Evolutionary conservation across 1,284 basidiomycete species (phyloP).

Genomic region (Boletus sp.): DNA sequence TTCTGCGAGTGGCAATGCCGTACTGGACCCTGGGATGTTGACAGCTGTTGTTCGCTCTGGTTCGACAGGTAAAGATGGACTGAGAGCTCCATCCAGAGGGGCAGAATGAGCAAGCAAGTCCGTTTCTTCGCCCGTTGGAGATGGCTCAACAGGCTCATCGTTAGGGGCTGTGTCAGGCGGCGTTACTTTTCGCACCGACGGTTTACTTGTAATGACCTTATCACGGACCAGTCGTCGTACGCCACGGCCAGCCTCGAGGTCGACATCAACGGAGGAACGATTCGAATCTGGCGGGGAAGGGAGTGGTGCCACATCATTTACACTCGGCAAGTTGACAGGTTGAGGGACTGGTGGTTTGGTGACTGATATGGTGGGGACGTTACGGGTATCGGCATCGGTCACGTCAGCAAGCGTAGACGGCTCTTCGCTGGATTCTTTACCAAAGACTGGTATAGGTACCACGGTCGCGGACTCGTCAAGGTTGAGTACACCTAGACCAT

Average conservation of each 20-base stretch:
- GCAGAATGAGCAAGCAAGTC: slow-evolving; percentile 52
- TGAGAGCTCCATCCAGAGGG: slow-evolving; percentile 39
- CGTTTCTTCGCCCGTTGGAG: slow-evolving; percentile 37
- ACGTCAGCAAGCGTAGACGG: slow-evolving; percentile 38
- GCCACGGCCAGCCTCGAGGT: slow-evolving; percentile 61
- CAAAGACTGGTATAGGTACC: slow-evolving; percentile 57
- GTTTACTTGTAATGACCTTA: slow-evolving; percentile 10
- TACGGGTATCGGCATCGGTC: slow-evolving; percentile 21
- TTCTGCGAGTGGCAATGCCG: slow-evolving; percentile 6
- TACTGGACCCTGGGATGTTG: slow-evolving; percentile 13
- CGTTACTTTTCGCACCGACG: slow-evolving; percentile 9
- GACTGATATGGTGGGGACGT: slow-evolving; percentile 59
- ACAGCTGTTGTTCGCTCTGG: slow-evolving; percentile 2
- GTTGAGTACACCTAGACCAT: slow-evolving; percentile 46
- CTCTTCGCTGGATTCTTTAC: slow-evolving; percentile 34
- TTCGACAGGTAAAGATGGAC: slow-evolving; percentile 19
- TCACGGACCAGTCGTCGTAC: slow-evolving; percentile 39
- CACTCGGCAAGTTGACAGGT: slow-evolving; percentile 66
- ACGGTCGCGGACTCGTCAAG: slow-evolving; percentile 46
- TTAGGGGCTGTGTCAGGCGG: background rate
- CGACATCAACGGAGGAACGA: slow-evolving; percentile 53
- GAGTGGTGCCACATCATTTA: slow-evolving; percentile 55
- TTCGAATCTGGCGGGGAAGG: slow-evolving; percentile 50
- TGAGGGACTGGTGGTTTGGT: slow-evolving; percentile 70
- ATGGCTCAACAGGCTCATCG: slow-evolving; percentile 16